Base-by-base conservation (phyloP, 2,329 filamentous ascomycete genomes). In the Alternaria alternata region DNA sequence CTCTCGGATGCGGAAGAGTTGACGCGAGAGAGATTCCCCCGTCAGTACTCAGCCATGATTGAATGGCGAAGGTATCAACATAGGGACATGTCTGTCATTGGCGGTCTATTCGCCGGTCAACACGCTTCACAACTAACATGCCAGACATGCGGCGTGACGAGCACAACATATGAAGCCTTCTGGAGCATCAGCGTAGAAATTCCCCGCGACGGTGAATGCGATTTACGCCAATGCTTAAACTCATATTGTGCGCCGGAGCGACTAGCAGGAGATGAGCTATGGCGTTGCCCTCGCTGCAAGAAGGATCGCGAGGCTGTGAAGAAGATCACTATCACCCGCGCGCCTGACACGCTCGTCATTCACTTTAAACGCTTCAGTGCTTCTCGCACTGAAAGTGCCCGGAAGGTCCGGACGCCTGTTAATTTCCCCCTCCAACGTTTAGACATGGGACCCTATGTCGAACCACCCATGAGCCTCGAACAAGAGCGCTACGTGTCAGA, bases 341-440 rank as follows among this genome's bases (percentile, higher is more conserved):
- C 93, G 28, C 93, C 94, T 0, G 88, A 92, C 53, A 88, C 93
- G 57, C 83, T 97, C 7, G 91, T 93, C 57, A 81, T 97, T 18
- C 88, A 90, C 64, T 88, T 96, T 78, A 91, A 92, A 72, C 88
- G 89, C 4, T 91, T 90, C 76, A 85, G 84, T 14, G 85, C 86
- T 5, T 84, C 83, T 41, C 84, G 82, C 65, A 84, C 79, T 16
- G 84, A 85, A 61, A 84, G 82, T 56, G 85, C 85, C 54, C 79
- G 84, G 57, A 97, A 96, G 80, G 86, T 91, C 54, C 86, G 87
- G 65, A 90, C 87, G 0, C 87, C 86, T 2, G 87, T 96, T 51
- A 85, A 89, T 11, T 97, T 96, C 75, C 91, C 93, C 6, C 84
- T 96, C 3, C 85, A 90, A 59, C 85, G 88, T 36, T 83, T 96